Evolutionary conservation across 2,329 filamentous ascomycete species (phyloP).

Genomic region (Neoscytalidium dimidiatum): DNA sequence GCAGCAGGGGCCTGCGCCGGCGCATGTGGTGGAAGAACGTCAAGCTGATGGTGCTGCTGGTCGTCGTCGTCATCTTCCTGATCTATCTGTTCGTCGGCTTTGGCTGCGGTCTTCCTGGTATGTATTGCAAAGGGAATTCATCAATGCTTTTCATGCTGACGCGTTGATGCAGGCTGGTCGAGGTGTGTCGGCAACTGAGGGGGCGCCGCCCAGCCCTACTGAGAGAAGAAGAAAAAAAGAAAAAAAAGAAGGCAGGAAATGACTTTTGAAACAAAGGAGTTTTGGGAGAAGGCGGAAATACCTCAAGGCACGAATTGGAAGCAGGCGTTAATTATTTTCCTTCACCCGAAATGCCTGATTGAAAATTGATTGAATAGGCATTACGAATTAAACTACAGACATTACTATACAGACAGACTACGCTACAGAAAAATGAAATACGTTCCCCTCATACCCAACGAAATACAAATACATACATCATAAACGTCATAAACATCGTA

Average conservation of each 20-base stretch:
- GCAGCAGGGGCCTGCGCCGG: constrained; percentile 82
- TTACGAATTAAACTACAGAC: constrained; percentile 9
- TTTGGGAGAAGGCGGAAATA: constrained; percentile 7
- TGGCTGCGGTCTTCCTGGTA: constrained; percentile 68
- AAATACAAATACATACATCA: constrained; percentile 12
- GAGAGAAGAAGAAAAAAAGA: neutral
- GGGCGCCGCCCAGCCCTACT: neutral
- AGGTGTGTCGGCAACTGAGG: constrained; percentile 37
- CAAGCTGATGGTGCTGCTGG: constrained; percentile 82
- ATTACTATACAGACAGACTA: constrained; percentile 1
- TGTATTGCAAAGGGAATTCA: constrained; percentile 26
- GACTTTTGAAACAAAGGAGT: neutral
- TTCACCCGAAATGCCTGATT: neutral
- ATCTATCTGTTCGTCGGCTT: constrained; percentile 72
- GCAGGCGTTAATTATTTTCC: neutral
- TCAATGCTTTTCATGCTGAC: neutral
- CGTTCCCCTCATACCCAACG: constrained; percentile 30
- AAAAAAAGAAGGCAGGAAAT: neutral
- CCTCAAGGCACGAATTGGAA: neutral
- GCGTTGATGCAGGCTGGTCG: constrained; percentile 34
- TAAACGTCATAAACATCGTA: constrained; percentile 7
- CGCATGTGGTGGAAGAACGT: constrained; percentile 99
- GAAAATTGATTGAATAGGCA: neutral
- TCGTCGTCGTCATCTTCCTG: constrained; percentile 71
- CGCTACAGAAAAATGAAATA: constrained; percentile 37